Conservation (phyloP, 73 alveolate genomes). For the Breviolum minutum region DNA sequence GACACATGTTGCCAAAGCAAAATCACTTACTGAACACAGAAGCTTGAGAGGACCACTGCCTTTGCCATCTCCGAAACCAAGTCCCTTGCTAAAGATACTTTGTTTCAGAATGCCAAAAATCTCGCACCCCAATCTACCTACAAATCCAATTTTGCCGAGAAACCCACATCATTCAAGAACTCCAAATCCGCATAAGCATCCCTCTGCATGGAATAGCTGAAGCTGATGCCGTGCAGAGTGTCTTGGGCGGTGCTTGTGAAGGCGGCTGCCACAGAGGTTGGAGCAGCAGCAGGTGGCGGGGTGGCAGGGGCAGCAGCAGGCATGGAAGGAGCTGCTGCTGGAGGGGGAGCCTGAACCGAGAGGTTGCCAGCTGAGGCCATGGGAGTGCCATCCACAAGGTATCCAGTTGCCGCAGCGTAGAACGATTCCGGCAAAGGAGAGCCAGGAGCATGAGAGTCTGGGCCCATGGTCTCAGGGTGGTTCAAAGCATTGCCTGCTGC, state of each 20-base stretch:
- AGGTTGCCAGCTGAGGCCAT: constrained; percentile 6
- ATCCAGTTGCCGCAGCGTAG: background rate
- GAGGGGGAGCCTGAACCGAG: constrained; percentile 25
- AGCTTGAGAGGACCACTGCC: background rate
- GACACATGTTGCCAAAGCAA: too few relatives aligned
- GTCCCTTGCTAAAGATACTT: background rate
- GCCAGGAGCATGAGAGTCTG: constrained; percentile 43
- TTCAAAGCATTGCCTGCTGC: constrained; percentile 31
- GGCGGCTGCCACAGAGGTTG: constrained; percentile 9
- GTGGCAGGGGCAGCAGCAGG: background rate
- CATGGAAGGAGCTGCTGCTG: background rate
- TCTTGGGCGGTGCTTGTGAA: background rate
- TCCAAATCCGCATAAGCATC: background rate
- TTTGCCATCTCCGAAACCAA: background rate
- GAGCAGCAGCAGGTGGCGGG: background rate
- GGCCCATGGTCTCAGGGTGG: constrained; percentile 47
- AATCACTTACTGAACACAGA: background rate
- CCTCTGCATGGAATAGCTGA: constrained; percentile 39
- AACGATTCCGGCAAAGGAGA: constrained; percentile 15
- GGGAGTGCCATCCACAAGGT: constrained; percentile 14
- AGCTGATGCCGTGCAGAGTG: constrained; percentile 2
- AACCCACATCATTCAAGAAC: constrained; percentile 32
- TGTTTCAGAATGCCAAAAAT: too few relatives aligned
- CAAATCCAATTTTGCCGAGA: background rate
- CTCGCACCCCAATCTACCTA: background rate